phyloP scores from a whole-genome alignment of 2,329 filamentous ascomycete species.

The Diaporthe humulicola region DNA sequence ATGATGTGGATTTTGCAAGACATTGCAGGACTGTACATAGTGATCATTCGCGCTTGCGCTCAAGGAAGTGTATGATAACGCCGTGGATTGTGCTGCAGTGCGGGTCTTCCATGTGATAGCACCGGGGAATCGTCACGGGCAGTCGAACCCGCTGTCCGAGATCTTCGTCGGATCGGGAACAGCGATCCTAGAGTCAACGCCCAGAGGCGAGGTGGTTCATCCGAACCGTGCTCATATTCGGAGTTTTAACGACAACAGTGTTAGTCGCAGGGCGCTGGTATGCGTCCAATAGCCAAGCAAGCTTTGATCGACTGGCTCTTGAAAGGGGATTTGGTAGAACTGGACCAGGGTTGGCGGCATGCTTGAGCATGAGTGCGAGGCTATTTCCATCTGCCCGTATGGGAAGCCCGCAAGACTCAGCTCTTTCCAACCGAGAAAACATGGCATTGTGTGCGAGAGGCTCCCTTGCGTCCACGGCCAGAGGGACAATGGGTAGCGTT shows the following conservation, averaged over 20 bases:
- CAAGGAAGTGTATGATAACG: not conserved
- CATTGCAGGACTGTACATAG: conserved; percentile 30
- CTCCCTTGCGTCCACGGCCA: conserved; percentile 19
- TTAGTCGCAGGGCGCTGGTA: not conserved
- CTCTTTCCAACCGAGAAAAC: not conserved
- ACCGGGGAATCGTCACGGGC: not conserved
- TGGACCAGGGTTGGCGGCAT: not conserved
- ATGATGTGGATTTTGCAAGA: conserved; percentile 35
- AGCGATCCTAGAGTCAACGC: not conserved
- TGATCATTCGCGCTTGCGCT: conserved; percentile 12
- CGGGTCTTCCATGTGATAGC: not conserved
- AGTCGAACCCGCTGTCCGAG: conserved; percentile 7
- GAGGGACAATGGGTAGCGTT: not conserved
- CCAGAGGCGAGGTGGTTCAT: conserved; percentile 15
- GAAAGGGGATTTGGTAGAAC: not conserved
- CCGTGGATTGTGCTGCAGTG: not conserved
- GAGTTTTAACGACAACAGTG: conserved; percentile 14
- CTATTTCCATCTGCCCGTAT: not conserved
- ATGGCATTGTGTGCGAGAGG: conserved; percentile 13
- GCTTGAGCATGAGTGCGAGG: conserved; percentile 16
- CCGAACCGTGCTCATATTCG: conserved; percentile 14
- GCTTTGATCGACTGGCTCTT: conserved; percentile 6
- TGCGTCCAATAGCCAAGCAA: not conserved
- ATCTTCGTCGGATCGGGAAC: not conserved
- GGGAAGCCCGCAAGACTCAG: conserved; percentile 17